A percentile compares a stretch with the other conserved stretches of the same genome.
Evolutionary conservation across 495 filamentous ascomycete genomes (phyloP).

Genomic region (Acidomyces sp.): DNA sequence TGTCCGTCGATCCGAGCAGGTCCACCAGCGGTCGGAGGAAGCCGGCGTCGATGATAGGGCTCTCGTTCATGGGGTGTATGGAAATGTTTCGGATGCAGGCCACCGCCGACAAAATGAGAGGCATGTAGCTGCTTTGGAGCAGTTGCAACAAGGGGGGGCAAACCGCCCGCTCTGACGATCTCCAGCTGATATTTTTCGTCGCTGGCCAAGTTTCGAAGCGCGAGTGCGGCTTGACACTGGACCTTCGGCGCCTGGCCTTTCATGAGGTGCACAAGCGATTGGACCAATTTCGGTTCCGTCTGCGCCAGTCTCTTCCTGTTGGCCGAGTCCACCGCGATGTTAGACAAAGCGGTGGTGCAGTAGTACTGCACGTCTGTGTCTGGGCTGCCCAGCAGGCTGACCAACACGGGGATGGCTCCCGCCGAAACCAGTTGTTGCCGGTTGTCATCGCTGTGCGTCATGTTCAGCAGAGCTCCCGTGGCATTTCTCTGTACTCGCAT

Average conservation of each 20-base stretch:
- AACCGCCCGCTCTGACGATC: conserved; percentile 77
- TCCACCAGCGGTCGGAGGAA: conserved; percentile 90
- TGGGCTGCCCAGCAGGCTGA: conserved; percentile 76
- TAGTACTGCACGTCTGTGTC: conserved; percentile 99
- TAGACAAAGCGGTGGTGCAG: conserved; percentile 95
- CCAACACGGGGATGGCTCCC: conserved; percentile 89
- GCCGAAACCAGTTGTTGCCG: conserved; percentile 93
- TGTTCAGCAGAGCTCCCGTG: conserved; percentile 89
- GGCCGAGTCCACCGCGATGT: conserved; percentile 86
- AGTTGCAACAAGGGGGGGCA: conserved; percentile 74
- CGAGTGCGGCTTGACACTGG: conserved; percentile 91
- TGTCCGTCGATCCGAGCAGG: conserved; percentile 84
- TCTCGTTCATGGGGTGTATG: conserved; percentile 96
- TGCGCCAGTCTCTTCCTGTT: conserved; percentile 85
- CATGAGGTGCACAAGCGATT: conserved; percentile 90
- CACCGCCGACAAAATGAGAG: conserved; percentile 90
- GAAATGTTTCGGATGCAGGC: conserved; percentile 98
- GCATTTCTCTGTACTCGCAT: conserved; percentile 98
- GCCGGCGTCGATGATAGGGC: conserved; percentile 96
- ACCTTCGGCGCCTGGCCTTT: conserved; percentile 95
- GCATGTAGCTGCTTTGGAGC: conserved; percentile 86
- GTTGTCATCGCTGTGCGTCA: conserved; percentile 99
- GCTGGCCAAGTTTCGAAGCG: conserved; percentile 86
- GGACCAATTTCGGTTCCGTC: conserved; percentile 76
- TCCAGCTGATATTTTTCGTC: conserved; percentile 98